Conservation (phyloP, 768 basidiomycete genomes). For the Podaxis pistillaris region DNA sequence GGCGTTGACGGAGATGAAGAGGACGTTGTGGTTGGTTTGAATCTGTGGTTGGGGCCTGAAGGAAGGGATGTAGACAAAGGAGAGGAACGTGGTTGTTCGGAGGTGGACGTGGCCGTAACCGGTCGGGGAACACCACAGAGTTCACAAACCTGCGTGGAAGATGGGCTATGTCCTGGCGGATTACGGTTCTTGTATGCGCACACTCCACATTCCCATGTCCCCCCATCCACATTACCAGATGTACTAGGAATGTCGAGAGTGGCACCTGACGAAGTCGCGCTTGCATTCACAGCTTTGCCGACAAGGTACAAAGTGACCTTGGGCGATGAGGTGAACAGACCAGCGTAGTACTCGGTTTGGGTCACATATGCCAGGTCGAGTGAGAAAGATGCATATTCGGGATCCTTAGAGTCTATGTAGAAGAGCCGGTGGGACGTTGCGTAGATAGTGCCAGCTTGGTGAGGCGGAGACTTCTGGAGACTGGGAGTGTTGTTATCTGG, state of each 20-base stretch:
- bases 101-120: constrained; percentile 25
- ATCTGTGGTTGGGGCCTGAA: constrained; percentile 21
- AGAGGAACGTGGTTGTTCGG: constrained; percentile 40
- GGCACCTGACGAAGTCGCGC: not conserved
- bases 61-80: constrained; percentile 40
- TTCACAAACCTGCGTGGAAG: constrained; percentile 65
- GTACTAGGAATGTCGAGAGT: constrained; percentile 35
- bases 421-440: constrained; percentile 85
- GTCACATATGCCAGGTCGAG: constrained; percentile 45
- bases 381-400: constrained; percentile 58
- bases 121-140: constrained; percentile 80
- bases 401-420: constrained; percentile 60
- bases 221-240: constrained; percentile 27
- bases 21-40: constrained; percentile 32
- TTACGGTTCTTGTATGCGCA: constrained; percentile 72
- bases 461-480: constrained; percentile 74
- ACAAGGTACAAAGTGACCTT: constrained; percentile 63
- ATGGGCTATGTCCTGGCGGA: constrained; percentile 70
- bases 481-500: constrained; percentile 44
- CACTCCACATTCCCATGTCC: constrained; percentile 80
- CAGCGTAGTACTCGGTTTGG: constrained; percentile 86
- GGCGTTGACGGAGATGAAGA: constrained; percentile 29
- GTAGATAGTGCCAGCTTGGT: constrained; percentile 72
- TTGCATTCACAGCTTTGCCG: not conserved
- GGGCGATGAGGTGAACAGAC: constrained; percentile 84